Evolutionary conservation across 2,329 filamentous ascomycete species (phyloP).

Genomic region (Aureobasidium subglaciale): DNA sequence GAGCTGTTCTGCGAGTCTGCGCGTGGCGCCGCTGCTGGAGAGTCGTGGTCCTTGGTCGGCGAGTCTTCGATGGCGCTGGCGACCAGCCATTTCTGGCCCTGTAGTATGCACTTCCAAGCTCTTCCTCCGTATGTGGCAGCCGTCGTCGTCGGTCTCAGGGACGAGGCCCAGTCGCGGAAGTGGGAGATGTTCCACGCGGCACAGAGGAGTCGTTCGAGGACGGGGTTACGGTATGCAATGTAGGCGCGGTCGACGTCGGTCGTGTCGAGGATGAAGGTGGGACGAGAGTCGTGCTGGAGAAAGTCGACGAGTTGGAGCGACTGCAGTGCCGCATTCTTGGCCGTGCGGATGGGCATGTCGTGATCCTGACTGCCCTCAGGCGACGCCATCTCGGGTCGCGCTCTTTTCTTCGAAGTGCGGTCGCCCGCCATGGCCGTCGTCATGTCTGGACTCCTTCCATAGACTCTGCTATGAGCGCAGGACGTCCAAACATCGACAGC

Average conservation of each 20-base stretch:
- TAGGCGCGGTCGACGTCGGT: not conserved
- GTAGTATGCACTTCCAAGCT: not conserved
- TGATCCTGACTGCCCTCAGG: not conserved
- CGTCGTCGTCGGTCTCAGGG: not conserved
- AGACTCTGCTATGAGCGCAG: not conserved
- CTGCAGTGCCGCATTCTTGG: not conserved
- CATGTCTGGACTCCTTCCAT: not conserved
- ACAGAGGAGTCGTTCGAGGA: constrained; percentile 1
- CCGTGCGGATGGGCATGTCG: constrained; percentile 2
- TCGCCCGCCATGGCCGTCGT: not conserved
- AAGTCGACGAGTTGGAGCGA: not conserved
- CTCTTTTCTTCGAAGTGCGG: not conserved
- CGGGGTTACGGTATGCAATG: constrained; percentile 9
- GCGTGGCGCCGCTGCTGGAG: not conserved
- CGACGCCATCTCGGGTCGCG: not conserved
- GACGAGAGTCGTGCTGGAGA: not conserved
- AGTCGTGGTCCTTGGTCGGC: too few relatives aligned
- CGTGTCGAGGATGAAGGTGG: constrained; percentile 5
- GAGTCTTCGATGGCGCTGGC: not conserved
- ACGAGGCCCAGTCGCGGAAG: not conserved
- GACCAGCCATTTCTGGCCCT: constrained; percentile 1
- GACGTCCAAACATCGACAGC: not conserved
- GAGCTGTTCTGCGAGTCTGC: not conserved
- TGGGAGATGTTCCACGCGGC: not conserved
- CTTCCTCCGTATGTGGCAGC: not conserved